Base-by-base conservation (phyloP, 169 alveolate genomes). In the Eimeria sp. region DNA sequence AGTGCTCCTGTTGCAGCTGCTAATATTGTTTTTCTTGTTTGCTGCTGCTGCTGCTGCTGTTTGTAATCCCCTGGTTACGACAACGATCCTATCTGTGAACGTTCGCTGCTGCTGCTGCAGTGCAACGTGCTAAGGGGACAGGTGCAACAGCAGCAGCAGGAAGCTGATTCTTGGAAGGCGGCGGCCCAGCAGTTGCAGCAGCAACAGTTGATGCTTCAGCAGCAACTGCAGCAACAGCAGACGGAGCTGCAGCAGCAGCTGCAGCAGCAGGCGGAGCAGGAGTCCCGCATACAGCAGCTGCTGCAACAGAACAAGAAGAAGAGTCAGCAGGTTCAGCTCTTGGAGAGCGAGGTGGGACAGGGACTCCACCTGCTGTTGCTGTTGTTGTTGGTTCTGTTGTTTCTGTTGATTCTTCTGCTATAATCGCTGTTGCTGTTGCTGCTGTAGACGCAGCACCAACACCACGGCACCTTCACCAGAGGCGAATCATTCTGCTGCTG, bases 101-200 rank as follows among this genome's bases (percentile, higher is more conserved):
- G 61, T 14, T 54, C 40, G 61, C 61, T 54, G 61, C 61, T 54
- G 61, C 61, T 54, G 61, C 61, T 57, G 76, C 76, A 84, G 92
- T 84, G 92, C 54, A 58, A 58, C 57, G 78, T 25, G 45, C 67
- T 78, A 65, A 78, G 51, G 65, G 89, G 6, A 61, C 89, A 78
- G 89, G n/a, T 78, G 89, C 89, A 78, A 61, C 61, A 78, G 65
- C 67, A 43, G 89, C 58, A 16, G 63, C 89, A 78, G 65, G 63
- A 78, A 9, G 89, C 67, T 13, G 89, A 78, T 1, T 61, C 89
- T 34, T 78, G 89, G 89, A 78, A 45, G 65, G 89, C 89, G 25
- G 89, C 89, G 51, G 89, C 89, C 43, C 65, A 78, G 89, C 89
- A 78, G 89, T 65, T 78, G 89, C 89, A 78, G 89, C 89, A 78